phyloP scores from a whole-genome alignment of 352 stramenopile species.

The Phytophthora hibernalis region DNA sequence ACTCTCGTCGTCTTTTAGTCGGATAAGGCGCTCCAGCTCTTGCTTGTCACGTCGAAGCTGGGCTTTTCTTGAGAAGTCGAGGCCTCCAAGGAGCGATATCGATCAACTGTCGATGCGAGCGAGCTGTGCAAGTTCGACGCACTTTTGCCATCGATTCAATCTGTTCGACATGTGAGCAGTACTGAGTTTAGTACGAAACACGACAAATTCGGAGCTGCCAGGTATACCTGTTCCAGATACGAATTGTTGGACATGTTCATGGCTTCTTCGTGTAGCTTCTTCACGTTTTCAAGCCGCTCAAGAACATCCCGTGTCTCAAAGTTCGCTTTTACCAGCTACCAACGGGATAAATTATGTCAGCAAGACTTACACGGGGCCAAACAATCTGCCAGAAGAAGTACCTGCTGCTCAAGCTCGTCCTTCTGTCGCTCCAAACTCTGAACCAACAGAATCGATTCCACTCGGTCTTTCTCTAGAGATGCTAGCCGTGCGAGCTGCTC shows the following conservation, averaged over 20 bases:
- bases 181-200: constrained; percentile 5
- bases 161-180: not conserved
- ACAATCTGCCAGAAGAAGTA: constrained; percentile 11
- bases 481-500: constrained; percentile 23
- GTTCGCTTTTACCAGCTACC: constrained; percentile 18
- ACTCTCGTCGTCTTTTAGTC: constrained; percentile 37
- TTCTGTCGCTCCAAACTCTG: constrained; percentile 25
- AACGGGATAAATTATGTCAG: constrained; percentile 2
- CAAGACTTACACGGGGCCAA: not conserved
- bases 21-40: constrained; percentile 41
- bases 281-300: constrained; percentile 12
- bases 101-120: constrained; percentile 19
- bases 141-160: constrained; percentile 12
- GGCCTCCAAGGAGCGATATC: constrained; percentile 32
- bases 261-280: constrained; percentile 17
- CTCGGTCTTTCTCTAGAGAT: constrained; percentile 28
- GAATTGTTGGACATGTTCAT: constrained; percentile 8
- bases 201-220: not conserved
- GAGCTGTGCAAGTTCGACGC: constrained; percentile 18
- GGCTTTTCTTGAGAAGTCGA: constrained; percentile 26
- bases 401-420: constrained; percentile 22
- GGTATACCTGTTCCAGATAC: constrained; percentile 25
- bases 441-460: constrained; percentile 25
- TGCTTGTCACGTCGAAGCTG: constrained; percentile 44
- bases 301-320: constrained; percentile 8